Evolutionary conservation across 148 eudicot genomes (phyloP).

Genomic region (Suaeda aralocaspica): DNA sequence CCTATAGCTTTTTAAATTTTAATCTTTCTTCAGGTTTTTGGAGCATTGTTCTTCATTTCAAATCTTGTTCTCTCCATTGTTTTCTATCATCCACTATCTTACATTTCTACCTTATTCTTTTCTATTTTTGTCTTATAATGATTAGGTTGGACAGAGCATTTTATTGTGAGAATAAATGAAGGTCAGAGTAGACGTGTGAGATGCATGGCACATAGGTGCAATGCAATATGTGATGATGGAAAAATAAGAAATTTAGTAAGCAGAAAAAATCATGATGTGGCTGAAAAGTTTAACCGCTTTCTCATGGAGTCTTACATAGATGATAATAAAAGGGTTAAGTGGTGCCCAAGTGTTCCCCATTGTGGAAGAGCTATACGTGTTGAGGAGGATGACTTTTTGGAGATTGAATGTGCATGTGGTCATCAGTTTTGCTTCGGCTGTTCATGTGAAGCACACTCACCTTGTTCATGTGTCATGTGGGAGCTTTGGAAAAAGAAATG

Average conservation of each 20-base stretch:
- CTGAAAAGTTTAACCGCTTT: constrained; percentile 56
- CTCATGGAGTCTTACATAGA: constrained; percentile 72
- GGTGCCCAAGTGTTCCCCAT: constrained; percentile 82
- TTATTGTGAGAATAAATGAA: constrained; percentile 65
- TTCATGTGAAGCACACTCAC: constrained; percentile 60
- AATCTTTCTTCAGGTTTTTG: not conserved
- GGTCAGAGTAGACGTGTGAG: constrained; percentile 60
- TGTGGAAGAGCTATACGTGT: constrained; percentile 77
- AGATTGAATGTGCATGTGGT: constrained; percentile 77
- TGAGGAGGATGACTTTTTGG: constrained; percentile 51
- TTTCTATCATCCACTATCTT: not conserved
- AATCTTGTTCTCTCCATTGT: not conserved
- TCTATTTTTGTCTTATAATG: not conserved
- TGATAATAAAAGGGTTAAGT: constrained; percentile 64
- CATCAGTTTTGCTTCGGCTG: constrained; percentile 69
- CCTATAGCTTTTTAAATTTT: too few relatives aligned
- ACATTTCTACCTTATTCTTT: not conserved
- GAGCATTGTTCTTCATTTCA: not conserved
- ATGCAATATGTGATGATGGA: constrained; percentile 59
- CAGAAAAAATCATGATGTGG: constrained; percentile 36
- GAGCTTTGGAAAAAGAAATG: constrained; percentile 64
- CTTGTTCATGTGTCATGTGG: constrained; percentile 82
- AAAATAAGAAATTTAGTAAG: constrained; percentile 44
- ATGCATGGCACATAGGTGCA: constrained; percentile 70
- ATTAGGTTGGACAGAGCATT: constrained; percentile 66